Evolutionary conservation across 192 early-diverging fungal genomes (phyloP).

Genomic region (Podila clonocystis): DNA sequence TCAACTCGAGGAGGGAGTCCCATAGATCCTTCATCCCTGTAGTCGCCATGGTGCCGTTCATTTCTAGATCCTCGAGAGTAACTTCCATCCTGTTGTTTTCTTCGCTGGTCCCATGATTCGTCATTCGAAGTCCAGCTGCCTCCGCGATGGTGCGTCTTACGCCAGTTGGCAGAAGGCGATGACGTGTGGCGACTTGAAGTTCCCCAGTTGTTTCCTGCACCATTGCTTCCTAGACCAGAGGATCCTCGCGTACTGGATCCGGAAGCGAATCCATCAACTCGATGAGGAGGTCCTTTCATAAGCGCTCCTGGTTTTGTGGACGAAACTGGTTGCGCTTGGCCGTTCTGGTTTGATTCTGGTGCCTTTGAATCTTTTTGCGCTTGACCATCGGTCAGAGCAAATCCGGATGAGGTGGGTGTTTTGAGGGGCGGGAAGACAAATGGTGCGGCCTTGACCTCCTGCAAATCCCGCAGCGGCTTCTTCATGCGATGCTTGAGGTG

Average conservation of each 20-base stretch:
- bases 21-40: conserved; percentile 26
- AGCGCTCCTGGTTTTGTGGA: not conserved
- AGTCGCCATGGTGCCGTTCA: conserved; percentile 20
- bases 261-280: too few species aligned
- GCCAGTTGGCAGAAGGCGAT: conserved; percentile 10
- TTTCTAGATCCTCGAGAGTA: conserved; percentile 7
- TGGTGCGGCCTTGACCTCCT: conserved; percentile 43
- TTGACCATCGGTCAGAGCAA: not conserved
- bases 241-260: not conserved
- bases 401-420: not conserved
- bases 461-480: conserved; percentile 30
- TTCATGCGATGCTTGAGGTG: conserved; percentile 33
- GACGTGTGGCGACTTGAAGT: not conserved
- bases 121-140: conserved; percentile 37
- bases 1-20: conserved; percentile 46
- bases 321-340: not conserved
- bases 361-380: too few species aligned
- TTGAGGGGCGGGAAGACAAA: conserved; percentile 50
- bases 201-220: not conserved
- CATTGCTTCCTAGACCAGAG: not conserved
- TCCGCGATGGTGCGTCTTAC: conserved; percentile 24
- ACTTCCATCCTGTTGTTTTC: conserved; percentile 2
- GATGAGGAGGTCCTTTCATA: not conserved
- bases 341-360: not conserved
- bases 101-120: conserved; percentile 10